phyloP scores from a whole-genome alignment of 441 rosid species.

The Eutrema salsugineum region DNA sequence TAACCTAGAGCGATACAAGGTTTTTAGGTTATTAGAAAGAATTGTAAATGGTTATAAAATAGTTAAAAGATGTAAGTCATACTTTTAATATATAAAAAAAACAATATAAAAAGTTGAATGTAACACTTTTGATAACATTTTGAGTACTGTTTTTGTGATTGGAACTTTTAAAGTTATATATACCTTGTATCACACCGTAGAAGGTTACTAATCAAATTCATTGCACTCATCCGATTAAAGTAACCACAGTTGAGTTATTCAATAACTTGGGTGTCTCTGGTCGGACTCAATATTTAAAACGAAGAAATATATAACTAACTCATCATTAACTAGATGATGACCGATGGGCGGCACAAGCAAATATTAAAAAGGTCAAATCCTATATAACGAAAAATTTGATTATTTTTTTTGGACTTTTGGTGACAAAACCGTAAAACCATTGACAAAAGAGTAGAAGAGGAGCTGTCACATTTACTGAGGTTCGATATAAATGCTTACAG shows the following conservation, averaged over 20 bases:
- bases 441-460: background rate
- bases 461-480: background rate
- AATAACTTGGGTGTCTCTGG: background rate
- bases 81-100: no score
- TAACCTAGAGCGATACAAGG: background rate
- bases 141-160: no score
- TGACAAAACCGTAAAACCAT: no score
- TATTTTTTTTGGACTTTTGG: background rate
- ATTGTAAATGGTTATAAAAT: no score
- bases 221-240: background rate
- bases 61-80: no score
- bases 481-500: background rate
- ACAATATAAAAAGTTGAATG: no score
- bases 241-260: conserved; percentile 14
- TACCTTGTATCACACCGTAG: no score
- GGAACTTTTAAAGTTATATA: no score
- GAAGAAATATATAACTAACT: background rate
- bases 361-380: conserved; percentile 16
- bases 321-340: conserved; percentile 5
- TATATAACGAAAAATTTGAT: background rate
- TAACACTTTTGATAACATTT: no score
- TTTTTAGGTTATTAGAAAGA: no score
- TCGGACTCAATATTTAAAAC: background rate
- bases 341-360: conserved; percentile 27
- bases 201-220: no score